These are phyloP conservation scores for Ichthyophthirius multifiliis DNA, from an alignment of 169 alveolate species.

Conservation along the genomic window DNA sequence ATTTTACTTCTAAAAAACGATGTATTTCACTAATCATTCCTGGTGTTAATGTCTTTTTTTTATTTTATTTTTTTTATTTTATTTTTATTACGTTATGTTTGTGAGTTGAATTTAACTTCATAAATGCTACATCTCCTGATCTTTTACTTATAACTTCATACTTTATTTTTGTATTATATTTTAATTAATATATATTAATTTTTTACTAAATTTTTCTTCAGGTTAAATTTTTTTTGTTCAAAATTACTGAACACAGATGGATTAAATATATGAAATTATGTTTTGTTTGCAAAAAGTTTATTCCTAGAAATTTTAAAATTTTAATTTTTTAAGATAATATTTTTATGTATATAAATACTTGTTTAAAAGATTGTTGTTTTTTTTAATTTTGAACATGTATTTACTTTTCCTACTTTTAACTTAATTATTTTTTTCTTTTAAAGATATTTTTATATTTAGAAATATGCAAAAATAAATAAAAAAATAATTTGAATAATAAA, in stretches of 20 bases:
- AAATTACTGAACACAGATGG: not conserved
- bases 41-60: not conserved
- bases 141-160: conserved; percentile 2
- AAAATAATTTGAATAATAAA: too few species aligned
- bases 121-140: not conserved
- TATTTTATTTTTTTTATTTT: not conserved
- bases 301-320: too few species aligned
- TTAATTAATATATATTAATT: not conserved
- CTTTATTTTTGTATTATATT: not conserved
- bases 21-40: not conserved
- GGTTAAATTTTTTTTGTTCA: not conserved
- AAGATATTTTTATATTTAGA: too few species aligned
- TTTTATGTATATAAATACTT: too few species aligned
- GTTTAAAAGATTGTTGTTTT: too few species aligned
- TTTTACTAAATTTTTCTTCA: not conserved
- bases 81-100: not conserved
- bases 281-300: too few species aligned
- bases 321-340: too few species aligned
- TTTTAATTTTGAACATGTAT: too few species aligned
- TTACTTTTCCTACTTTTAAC: too few species aligned
- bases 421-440: too few species aligned
- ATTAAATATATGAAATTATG: too few species aligned
- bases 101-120: not conserved
- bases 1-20: not conserved
- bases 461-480: too few species aligned